Conservation (phyloP, 345 rosid species). For the Eutrema heterophyllum region DNA sequence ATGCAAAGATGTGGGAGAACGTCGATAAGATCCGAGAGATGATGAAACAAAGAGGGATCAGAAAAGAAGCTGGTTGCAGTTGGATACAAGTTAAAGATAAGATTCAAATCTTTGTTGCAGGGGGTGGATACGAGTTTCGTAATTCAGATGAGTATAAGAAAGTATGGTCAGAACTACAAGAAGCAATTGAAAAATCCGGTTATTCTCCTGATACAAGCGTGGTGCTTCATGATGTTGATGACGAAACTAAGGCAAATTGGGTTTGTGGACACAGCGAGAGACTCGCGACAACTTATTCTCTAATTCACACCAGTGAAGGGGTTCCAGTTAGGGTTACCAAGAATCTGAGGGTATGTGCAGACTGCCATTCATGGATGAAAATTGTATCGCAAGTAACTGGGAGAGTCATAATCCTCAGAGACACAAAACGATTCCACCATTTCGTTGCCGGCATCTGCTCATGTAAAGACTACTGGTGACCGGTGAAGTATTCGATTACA, state of each 20-base stretch:
- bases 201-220: conserved; percentile 38
- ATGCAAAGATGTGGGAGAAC: conserved; percentile 55
- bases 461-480: conserved; percentile 56
- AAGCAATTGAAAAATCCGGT: conserved; percentile 38
- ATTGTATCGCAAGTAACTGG: conserved; percentile 32
- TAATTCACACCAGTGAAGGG: conserved; percentile 39
- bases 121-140: conserved; percentile 42
- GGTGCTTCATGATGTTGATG: conserved; percentile 56
- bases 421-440: conserved; percentile 61
- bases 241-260: conserved; percentile 41
- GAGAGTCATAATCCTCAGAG: conserved; percentile 51
- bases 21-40: conserved; percentile 41
- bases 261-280: conserved; percentile 64
- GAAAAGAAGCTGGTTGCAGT: conserved; percentile 60
- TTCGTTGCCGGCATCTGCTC: conserved; percentile 50
- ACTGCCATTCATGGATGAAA: conserved; percentile 51
- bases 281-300: conserved; percentile 44
- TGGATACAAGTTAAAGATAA: conserved; percentile 49
- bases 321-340: conserved; percentile 48
- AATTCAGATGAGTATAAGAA: conserved; percentile 37
- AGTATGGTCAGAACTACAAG: conserved; percentile 32
- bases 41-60: conserved; percentile 42
- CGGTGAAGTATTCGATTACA: not conserved
- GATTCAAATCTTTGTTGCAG: conserved; percentile 47
- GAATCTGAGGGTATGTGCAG: conserved; percentile 59